These are phyloP conservation scores for Lantana camara DNA, from an alignment of 257 asterid genomes.

Conservation along the genomic window DNA sequence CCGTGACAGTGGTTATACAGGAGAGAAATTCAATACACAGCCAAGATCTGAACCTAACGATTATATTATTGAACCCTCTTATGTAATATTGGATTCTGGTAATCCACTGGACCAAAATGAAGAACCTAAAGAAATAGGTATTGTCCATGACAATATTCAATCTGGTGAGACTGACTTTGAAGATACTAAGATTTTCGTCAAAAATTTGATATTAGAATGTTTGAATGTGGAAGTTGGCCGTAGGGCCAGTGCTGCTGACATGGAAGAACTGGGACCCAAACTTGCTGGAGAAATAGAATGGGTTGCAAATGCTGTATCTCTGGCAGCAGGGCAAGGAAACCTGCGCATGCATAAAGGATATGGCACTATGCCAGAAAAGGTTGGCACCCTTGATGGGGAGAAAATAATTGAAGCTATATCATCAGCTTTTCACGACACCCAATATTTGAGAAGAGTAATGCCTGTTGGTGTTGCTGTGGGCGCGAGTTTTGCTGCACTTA, in stretches of 20 bases:
- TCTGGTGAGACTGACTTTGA: conserved; percentile 30
- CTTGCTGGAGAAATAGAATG: conserved; percentile 70
- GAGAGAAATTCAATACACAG: conserved; percentile 23
- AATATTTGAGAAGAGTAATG: conserved; percentile 59
- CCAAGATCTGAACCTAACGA: conserved; percentile 34
- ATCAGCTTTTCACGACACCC: conserved; percentile 68
- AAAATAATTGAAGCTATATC: conserved; percentile 58
- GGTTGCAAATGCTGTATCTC: conserved; percentile 70
- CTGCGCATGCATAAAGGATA: conserved; percentile 23
- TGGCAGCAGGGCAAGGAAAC: conserved; percentile 51
- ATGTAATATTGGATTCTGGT: conserved; percentile 57
- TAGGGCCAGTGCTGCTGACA: conserved; percentile 50
- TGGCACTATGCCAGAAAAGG: conserved; percentile 38
- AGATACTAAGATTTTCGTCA: conserved; percentile 42
- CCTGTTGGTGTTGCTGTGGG: conserved; percentile 94
- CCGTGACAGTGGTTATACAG: conserved; percentile 27
- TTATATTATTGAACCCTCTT: conserved; percentile 68
- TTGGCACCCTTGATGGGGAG: conserved; percentile 59
- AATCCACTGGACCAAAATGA: conserved; percentile 41
- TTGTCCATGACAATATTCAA: conserved; percentile 32
- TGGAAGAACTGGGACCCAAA: conserved; percentile 60
- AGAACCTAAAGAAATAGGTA: conserved; percentile 32
- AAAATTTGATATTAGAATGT: conserved; percentile 58
- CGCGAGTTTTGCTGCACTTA: conserved; percentile 74
- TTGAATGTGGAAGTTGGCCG: conserved; percentile 77